Percentiles rank a stretch among this genome's conserved stretches.
phyloP scores from a whole-genome alignment of 1,284 basidiomycete species.

The Mycena sp. region DNA sequence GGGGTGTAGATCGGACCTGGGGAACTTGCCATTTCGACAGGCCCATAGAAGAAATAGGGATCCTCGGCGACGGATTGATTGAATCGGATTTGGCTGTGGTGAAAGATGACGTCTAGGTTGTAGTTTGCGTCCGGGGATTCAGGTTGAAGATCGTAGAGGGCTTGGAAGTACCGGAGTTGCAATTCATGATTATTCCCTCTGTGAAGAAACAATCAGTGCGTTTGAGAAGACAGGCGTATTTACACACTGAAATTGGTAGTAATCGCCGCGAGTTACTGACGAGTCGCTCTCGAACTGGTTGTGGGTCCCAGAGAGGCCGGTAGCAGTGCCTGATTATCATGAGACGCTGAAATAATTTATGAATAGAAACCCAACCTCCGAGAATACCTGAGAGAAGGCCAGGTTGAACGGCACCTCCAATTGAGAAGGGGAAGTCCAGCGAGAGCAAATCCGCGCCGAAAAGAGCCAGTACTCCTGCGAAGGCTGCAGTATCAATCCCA shows the following conservation, averaged over 20 bases:
- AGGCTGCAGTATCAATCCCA: neutral
- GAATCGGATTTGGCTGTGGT: neutral
- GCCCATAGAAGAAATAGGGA: conserved; percentile 17
- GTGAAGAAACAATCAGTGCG: no score
- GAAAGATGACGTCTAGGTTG: neutral
- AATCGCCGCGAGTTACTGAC: conserved; percentile 2
- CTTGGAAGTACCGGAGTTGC: neutral
- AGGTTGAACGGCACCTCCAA: neutral
- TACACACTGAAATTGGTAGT: conserved; percentile 1
- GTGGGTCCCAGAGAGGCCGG: conserved; percentile 1
- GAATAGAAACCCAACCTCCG: neutral
- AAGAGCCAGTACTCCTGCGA: neutral
- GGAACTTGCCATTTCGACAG: neutral
- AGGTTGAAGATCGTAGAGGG: neutral
- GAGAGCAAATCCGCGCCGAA: neutral
- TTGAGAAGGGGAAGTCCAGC: neutral
- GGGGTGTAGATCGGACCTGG: neutral
- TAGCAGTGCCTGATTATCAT: neutral
- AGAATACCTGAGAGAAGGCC: neutral
- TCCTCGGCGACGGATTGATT: conserved; percentile 7
- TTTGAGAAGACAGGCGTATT: neutral
- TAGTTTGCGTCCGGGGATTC: neutral
- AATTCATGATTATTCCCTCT: neutral
- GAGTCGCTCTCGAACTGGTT: conserved; percentile 19
- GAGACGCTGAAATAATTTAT: no score